Conservation (phyloP, 2,329 filamentous ascomycete genomes). For the Talaromyces sp. region DNA sequence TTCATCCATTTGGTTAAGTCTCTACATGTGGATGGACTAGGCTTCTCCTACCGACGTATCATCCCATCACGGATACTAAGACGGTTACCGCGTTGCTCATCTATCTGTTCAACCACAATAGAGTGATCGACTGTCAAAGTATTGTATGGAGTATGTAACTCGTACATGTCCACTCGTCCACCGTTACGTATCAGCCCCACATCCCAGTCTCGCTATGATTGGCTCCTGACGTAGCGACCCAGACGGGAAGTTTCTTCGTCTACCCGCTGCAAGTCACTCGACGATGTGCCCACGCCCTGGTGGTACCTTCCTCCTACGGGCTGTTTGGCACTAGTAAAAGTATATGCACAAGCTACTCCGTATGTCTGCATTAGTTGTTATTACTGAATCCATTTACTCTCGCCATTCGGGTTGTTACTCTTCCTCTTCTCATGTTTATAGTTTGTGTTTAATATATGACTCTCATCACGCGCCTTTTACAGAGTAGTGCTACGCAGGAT, state of each 20-base stretch:
- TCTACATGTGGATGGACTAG: too few species aligned
- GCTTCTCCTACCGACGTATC: too few species aligned
- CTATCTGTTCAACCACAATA: too few species aligned
- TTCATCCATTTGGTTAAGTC: too few species aligned
- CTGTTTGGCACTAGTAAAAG: constrained; percentile 9
- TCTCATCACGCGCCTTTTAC: background rate
- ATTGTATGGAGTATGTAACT: too few species aligned
- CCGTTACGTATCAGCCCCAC: background rate
- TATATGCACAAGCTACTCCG: constrained; percentile 9
- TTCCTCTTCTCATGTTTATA: background rate
- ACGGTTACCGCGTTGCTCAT: too few species aligned
- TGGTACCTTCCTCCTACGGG: background rate
- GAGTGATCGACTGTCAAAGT: too few species aligned
- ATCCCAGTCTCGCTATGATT: background rate
- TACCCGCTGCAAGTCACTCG: constrained; percentile 16
- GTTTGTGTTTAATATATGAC: background rate
- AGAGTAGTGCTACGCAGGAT: background rate
- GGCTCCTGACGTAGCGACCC: background rate
- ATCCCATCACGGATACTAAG: too few species aligned
- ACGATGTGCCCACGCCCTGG: background rate
- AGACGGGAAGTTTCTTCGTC: constrained; percentile 15
- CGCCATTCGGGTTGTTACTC: background rate
- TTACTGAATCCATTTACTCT: background rate
- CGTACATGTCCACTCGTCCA: background rate
- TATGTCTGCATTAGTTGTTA: background rate